A percentile compares a stretch with the other conserved stretches of the same genome.
Conservation (phyloP, 2,329 filamentous ascomycete genomes). For the Cercospora berteroae region DNA sequence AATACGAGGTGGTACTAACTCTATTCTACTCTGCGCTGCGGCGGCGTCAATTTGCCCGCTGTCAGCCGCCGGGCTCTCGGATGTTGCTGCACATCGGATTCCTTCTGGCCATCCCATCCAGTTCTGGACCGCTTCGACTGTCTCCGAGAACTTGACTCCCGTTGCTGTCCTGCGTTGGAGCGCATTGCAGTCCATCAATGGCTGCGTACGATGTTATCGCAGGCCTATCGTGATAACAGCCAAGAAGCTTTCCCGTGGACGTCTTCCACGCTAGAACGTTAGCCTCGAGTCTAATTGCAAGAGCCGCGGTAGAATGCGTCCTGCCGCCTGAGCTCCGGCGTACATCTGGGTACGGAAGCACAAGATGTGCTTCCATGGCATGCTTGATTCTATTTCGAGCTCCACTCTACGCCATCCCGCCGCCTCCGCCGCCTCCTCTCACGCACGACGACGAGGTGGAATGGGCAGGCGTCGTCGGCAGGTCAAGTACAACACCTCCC, state of each 20-base stretch:
- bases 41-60: neutral
- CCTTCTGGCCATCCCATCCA: neutral
- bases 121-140: neutral
- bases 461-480: neutral
- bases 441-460: neutral
- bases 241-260: neutral
- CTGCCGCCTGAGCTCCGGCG: neutral
- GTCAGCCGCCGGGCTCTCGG: neutral
- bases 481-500: neutral
- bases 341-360: neutral
- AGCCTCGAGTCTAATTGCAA: neutral
- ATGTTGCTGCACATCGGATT: neutral
- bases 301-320: neutral
- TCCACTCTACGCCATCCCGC: neutral
- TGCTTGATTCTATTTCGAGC: neutral
- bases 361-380: neutral
- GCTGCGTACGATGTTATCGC: neutral
- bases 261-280: neutral
- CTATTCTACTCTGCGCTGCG: neutral
- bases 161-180: neutral
- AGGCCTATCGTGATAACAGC: neutral
- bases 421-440: neutral
- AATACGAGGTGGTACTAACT: neutral
- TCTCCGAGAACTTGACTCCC: neutral
- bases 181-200: neutral